Conservation (phyloP, 371 early-diverging fungal species). For the Mortierella sp. region DNA sequence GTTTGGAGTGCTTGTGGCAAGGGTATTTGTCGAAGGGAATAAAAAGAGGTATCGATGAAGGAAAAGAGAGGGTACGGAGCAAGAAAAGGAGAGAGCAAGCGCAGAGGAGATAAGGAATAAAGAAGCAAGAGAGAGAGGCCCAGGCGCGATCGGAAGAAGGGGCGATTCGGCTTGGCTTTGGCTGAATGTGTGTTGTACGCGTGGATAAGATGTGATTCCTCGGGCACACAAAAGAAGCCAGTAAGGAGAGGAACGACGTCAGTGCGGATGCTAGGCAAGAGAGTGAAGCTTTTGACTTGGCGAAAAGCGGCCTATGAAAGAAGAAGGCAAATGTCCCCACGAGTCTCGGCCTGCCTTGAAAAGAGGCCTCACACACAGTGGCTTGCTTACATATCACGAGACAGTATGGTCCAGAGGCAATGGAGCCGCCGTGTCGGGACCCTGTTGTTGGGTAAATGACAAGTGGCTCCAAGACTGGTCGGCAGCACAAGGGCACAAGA, state of each 20-base stretch:
- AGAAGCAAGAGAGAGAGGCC: neutral
- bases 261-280: neutral
- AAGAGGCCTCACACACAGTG: neutral
- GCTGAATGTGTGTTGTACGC: neutral
- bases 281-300: too few relatives aligned
- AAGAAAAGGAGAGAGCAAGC: neutral
- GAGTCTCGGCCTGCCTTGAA: neutral
- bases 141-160: neutral
- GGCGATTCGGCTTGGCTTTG: neutral
- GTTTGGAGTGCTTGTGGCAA: neutral
- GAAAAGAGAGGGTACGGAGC: neutral
- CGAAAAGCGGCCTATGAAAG: neutral
- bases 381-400: too few relatives aligned
- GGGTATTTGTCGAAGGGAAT: neutral
- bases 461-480: too few relatives aligned
- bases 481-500: too few relatives aligned
- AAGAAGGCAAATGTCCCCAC: neutral
- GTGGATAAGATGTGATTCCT: neutral
- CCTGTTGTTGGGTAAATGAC: too few relatives aligned
- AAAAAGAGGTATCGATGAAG: neutral
- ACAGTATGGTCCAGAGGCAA: too few relatives aligned
- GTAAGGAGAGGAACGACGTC: neutral
- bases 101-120: neutral
- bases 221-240: neutral
- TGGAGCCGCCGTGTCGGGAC: too few relatives aligned